A percentile compares a stretch with the other conserved stretches of the same genome.
phyloP scores from a whole-genome alignment of 2,329 filamentous ascomycete genomes.

The Aspergillus pseudoviridinutans region DNA sequence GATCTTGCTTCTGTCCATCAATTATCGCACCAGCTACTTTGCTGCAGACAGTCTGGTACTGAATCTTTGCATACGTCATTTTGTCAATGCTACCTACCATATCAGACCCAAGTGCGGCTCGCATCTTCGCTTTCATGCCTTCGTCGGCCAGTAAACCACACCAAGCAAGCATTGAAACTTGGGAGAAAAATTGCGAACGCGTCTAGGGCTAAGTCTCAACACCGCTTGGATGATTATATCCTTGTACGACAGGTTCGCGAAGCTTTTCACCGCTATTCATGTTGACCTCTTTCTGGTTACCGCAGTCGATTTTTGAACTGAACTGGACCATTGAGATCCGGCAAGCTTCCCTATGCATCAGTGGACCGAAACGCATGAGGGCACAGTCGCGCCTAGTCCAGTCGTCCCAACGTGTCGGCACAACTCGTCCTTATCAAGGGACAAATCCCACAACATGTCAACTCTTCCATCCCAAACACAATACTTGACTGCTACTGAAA shows the following conservation, averaged over 20 bases:
- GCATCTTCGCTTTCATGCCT: not conserved
- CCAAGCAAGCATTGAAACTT: not conserved
- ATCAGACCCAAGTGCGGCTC: not conserved
- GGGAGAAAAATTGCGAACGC: not conserved
- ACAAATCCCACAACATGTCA: constrained; percentile 22
- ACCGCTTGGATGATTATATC: not conserved
- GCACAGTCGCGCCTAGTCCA: constrained; percentile 31
- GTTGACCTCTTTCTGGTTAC: constrained; percentile 4
- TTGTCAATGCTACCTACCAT: not conserved
- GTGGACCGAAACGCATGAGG: constrained; percentile 21
- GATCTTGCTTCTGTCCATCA: constrained; percentile 3
- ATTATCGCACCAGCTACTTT: not conserved
- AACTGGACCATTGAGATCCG: constrained; percentile 16
- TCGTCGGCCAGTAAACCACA: not conserved
- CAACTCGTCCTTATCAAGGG: constrained; percentile 22
- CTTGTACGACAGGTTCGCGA: not conserved
- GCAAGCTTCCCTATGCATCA: constrained; percentile 25
- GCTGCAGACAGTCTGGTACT: not conserved
- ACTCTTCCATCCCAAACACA: constrained; percentile 11
- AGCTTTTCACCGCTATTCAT: constrained; percentile 6
- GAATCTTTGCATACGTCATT: constrained; percentile 4
- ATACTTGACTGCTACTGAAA: constrained; percentile 2
- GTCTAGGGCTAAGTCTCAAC: not conserved
- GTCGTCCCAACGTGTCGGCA: constrained; percentile 32
- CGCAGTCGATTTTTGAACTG: constrained; percentile 16